Conservation (phyloP, 2,329 filamentous ascomycete genomes). For the Conoideocrella luteorostrata region DNA sequence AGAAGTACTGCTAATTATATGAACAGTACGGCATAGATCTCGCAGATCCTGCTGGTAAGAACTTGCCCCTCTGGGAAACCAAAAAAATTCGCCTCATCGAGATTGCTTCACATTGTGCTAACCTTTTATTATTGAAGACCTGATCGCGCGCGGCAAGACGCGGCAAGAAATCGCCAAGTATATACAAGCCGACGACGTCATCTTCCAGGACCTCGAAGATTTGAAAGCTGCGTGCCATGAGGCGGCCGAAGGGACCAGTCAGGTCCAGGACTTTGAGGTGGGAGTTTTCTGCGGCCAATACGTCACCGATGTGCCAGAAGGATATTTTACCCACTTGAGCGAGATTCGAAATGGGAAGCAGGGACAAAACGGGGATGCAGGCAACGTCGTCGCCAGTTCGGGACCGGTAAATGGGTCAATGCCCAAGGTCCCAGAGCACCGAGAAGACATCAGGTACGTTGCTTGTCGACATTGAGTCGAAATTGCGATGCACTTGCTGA, state of each 20-base stretch:
- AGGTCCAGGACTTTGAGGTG: slow-evolving; percentile 67
- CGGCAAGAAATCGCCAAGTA: slow-evolving; percentile 28
- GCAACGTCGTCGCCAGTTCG: neutral
- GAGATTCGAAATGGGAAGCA: slow-evolving; percentile 61
- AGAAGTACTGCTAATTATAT: too few species aligned
- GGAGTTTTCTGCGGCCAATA: slow-evolving; percentile 90
- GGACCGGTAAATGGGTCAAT: too few species aligned
- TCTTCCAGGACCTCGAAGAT: slow-evolving; percentile 56
- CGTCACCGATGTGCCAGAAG: slow-evolving; percentile 68
- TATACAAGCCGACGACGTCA: slow-evolving; percentile 11
- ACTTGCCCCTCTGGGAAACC: neutral
- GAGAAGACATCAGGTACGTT: slow-evolving; percentile 9
- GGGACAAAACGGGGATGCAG: slow-evolving; percentile 1
- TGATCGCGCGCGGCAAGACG: slow-evolving; percentile 35
- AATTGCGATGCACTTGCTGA: too few species aligned
- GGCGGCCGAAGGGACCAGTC: slow-evolving; percentile 47
- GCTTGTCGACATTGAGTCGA: too few species aligned
- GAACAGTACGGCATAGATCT: slow-evolving; percentile 40
- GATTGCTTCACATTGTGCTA: slow-evolving; percentile 1
- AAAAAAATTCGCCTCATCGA: too few species aligned
- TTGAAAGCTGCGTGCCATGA: slow-evolving; percentile 74
- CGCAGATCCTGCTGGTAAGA: slow-evolving; percentile 25
- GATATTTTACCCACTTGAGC: slow-evolving; percentile 79
- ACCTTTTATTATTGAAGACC: slow-evolving; percentile 23
- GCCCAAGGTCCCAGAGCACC: slow-evolving; percentile 6